A percentile compares a stretch with the other conserved stretches of the same genome.
These are phyloP conservation scores for Blastobotrys apis DNA, from an alignment of 1,139 yeast genomes.

Conservation along the genomic window DNA sequence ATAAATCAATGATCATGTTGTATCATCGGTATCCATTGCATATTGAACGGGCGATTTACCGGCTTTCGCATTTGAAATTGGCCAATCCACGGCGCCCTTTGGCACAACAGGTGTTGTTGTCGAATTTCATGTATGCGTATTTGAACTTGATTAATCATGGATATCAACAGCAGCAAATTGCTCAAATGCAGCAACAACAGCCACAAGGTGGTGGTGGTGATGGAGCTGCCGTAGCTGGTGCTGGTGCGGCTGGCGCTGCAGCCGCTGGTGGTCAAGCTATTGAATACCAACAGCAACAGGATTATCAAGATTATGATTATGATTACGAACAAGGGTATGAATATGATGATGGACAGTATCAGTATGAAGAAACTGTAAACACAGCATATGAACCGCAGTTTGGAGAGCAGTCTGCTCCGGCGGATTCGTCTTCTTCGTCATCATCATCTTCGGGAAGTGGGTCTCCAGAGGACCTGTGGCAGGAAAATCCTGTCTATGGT, in stretches of 20 bases:
- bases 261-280: too few relatives aligned
- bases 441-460: slow-evolving; percentile 5
- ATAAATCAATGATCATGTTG: slow-evolving; percentile 37
- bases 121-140: slow-evolving; percentile 97
- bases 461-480: slow-evolving; percentile 13
- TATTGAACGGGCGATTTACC: slow-evolving; percentile 90
- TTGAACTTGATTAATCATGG: slow-evolving; percentile 85
- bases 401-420: slow-evolving; percentile 1
- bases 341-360: slow-evolving; percentile 10
- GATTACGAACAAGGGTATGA: slow-evolving; percentile 21
- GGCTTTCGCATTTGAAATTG: slow-evolving; percentile 84
- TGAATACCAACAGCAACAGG: slow-evolving; percentile 20
- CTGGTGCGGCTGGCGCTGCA: too few relatives aligned
- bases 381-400: slow-evolving; percentile 8
- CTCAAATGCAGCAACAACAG: slow-evolving; percentile 25
- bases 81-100: slow-evolving; percentile 92
- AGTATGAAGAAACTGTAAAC: neutral
- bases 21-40: slow-evolving; percentile 77
- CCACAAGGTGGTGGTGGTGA: too few relatives aligned
- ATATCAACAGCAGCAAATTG: slow-evolving; percentile 37
- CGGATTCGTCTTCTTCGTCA: slow-evolving; percentile 6
- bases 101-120: slow-evolving; percentile 83
- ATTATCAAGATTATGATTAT: slow-evolving; percentile 18
- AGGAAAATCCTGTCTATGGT: slow-evolving; percentile 6
- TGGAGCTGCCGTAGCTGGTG: slow-evolving; percentile 16